A percentile compares a stretch with the other conserved stretches of the same genome.
Evolutionary conservation across 495 filamentous ascomycete species (phyloP).

Genomic region (Podospora sp.): DNA sequence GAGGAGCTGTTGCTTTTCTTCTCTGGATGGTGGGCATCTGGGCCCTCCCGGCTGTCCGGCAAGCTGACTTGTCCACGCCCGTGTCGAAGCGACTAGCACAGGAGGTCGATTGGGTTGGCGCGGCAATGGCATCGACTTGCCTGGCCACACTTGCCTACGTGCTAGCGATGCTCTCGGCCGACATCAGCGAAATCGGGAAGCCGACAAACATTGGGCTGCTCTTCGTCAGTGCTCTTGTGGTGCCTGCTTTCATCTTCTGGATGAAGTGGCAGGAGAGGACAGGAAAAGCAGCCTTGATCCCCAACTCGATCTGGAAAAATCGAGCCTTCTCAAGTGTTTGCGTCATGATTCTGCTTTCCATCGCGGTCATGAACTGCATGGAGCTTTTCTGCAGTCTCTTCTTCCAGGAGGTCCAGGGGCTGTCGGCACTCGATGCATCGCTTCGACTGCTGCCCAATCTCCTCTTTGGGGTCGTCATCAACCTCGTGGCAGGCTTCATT

Average conservation of each 20-base stretch:
- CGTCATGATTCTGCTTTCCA: conserved; percentile 52
- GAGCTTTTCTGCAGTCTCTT: conserved; percentile 37
- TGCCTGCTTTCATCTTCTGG: conserved; percentile 53
- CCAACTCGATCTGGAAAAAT: conserved; percentile 58
- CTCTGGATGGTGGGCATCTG: neutral
- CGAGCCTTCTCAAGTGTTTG: conserved; percentile 51
- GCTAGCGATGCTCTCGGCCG: conserved; percentile 18
- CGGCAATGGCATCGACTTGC: conserved; percentile 13
- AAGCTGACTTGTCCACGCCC: neutral
- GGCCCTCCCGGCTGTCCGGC: neutral
- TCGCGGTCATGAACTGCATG: conserved; percentile 46
- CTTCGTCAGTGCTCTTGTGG: conserved; percentile 37
- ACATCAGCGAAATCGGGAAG: conserved; percentile 32
- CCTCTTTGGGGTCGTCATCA: conserved; percentile 54
- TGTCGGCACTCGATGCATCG: conserved; percentile 49
- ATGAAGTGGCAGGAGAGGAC: conserved; percentile 46
- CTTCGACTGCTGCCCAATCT: conserved; percentile 60
- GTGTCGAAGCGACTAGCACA: neutral
- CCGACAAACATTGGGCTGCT: conserved; percentile 47
- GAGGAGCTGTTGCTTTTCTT: conserved; percentile 13
- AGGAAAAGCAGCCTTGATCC: conserved; percentile 53
- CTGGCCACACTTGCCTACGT: conserved; percentile 21
- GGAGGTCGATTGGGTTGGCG: conserved; percentile 27
- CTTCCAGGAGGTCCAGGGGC: conserved; percentile 47
- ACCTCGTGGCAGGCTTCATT: conserved; percentile 57